A percentile compares a stretch with the other conserved stretches of the same genome.
These are phyloP conservation scores for Cryptococcus sp. DNA, from an alignment of 1,284 basidiomycete species.

Conservation along the genomic window DNA sequence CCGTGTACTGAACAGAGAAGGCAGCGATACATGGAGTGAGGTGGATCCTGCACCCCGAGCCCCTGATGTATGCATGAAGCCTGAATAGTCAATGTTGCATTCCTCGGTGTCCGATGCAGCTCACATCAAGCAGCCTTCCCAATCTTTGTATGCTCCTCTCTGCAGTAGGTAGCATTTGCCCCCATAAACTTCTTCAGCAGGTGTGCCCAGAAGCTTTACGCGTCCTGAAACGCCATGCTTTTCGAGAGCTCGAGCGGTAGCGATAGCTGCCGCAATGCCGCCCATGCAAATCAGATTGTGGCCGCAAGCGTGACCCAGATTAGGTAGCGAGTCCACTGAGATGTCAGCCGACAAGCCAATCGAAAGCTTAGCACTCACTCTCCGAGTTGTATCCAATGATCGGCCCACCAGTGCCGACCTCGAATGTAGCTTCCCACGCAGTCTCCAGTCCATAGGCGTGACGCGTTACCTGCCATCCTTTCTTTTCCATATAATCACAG, in stretches of 20 bases:
- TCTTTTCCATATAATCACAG: background rate
- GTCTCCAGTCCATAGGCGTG: background rate
- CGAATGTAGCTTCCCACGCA: background rate
- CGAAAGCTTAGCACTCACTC: too few relatives aligned
- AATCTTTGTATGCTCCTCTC: background rate
- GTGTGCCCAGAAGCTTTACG: background rate
- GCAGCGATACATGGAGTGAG: background rate
- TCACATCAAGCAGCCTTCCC: background rate
- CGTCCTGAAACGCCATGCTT: background rate
- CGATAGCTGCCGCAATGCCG: background rate
- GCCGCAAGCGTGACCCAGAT: constrained; percentile 72
- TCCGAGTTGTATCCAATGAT: constrained; percentile 22
- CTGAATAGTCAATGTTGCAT: too few relatives aligned
- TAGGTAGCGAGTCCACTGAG: constrained; percentile 43
- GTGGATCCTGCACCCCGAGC: background rate
- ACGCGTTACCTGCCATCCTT: background rate
- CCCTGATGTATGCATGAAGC: background rate
- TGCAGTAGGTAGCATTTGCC: background rate
- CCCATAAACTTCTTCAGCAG: background rate
- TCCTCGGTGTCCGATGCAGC: background rate
- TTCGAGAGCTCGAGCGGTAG: background rate
- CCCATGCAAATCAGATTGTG: constrained; percentile 29
- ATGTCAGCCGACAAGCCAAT: too few relatives aligned
- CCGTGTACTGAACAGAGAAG: background rate
- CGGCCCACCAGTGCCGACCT: background rate